Conservation (phyloP, 2,329 filamentous ascomycete genomes). For the Lasiodiplodia citricola region DNA sequence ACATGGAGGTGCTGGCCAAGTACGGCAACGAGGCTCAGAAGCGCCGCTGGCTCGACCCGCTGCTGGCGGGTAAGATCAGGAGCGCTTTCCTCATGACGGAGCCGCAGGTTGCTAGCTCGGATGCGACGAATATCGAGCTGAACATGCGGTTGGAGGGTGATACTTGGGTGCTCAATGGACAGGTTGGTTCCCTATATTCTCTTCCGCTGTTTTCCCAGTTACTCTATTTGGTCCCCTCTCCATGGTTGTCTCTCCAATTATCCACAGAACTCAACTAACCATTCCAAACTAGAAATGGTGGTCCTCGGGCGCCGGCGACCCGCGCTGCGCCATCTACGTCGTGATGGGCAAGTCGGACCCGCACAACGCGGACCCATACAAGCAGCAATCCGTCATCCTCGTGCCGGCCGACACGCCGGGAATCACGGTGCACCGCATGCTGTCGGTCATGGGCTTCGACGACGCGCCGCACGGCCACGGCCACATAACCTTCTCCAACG, state of each 20-base stretch:
- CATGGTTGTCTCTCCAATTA: slow-evolving; percentile 32
- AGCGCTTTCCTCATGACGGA: slow-evolving; percentile 96
- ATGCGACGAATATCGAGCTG: slow-evolving; percentile 92
- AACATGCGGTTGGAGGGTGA: slow-evolving; percentile 82
- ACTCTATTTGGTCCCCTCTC: slow-evolving; percentile 30
- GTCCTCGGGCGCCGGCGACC: slow-evolving; percentile 94
- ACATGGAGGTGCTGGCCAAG: slow-evolving; percentile 94
- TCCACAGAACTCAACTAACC: not conserved
- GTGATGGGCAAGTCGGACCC: slow-evolving; percentile 94
- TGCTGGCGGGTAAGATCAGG: slow-evolving; percentile 83
- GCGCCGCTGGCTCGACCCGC: slow-evolving; percentile 77
- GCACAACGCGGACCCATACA: slow-evolving; percentile 76
- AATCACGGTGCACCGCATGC: slow-evolving; percentile 91
- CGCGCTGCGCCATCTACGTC: slow-evolving; percentile 89
- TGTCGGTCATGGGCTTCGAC: slow-evolving; percentile 93
- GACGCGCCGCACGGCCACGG: slow-evolving; percentile 98
- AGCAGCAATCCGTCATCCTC: slow-evolving; percentile 90
- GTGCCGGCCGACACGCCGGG: slow-evolving; percentile 82
- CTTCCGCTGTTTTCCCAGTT: not conserved
- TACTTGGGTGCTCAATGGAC: slow-evolving; percentile 89
- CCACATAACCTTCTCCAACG: slow-evolving; percentile 87
- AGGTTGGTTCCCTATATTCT: slow-evolving; percentile 54
- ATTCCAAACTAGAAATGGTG: slow-evolving; percentile 88
- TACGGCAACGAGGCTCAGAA: slow-evolving; percentile 89
- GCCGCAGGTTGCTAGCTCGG: slow-evolving; percentile 83